phyloP scores from a whole-genome alignment of 352 stramenopile genomes.

The Globisporangium apiculatum region DNA sequence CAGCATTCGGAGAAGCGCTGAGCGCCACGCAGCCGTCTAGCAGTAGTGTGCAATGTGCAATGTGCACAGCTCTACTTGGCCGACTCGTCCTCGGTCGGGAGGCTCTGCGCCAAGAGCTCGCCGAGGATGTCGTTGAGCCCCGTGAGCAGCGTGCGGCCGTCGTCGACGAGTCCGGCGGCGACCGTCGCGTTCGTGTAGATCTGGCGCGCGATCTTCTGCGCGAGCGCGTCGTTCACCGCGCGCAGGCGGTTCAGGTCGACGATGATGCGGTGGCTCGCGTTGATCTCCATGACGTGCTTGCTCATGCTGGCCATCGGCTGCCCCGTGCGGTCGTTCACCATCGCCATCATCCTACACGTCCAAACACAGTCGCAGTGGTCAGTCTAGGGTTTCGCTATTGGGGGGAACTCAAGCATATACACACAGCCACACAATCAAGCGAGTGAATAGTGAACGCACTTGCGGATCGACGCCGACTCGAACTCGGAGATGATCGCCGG shows the following conservation, averaged over 20 bases:
- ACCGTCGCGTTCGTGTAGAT: conserved; percentile 98
- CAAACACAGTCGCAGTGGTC: neutral
- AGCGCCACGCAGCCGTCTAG: no score
- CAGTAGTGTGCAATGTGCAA: no score
- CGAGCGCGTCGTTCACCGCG: conserved; percentile 75
- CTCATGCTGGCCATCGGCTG: conserved; percentile 38
- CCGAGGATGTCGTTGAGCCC: conserved; percentile 95
- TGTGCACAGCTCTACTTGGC: conserved; percentile 15
- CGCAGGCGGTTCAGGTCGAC: conserved; percentile 88
- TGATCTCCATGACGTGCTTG: conserved; percentile 98
- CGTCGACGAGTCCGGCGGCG: conserved; percentile 97
- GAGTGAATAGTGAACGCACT: conserved; percentile 34
- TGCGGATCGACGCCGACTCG: conserved; percentile 94
- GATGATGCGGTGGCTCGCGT: conserved; percentile 97
- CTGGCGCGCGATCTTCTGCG: conserved; percentile 85
- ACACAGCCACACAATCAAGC: neutral
- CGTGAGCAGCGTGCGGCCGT: conserved; percentile 95
- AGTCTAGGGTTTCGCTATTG: neutral
- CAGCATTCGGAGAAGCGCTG: no score
- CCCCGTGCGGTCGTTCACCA: conserved; percentile 89
- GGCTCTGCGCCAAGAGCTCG: conserved; percentile 68
- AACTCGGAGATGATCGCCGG: conserved; percentile 99
- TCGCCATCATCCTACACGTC: conserved; percentile 93
- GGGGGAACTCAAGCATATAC: no score
- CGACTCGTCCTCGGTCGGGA: conserved; percentile 49